Evolutionary conservation across 768 basidiomycete species (phyloP).

Genomic region (Cyclocybe aegerita): DNA sequence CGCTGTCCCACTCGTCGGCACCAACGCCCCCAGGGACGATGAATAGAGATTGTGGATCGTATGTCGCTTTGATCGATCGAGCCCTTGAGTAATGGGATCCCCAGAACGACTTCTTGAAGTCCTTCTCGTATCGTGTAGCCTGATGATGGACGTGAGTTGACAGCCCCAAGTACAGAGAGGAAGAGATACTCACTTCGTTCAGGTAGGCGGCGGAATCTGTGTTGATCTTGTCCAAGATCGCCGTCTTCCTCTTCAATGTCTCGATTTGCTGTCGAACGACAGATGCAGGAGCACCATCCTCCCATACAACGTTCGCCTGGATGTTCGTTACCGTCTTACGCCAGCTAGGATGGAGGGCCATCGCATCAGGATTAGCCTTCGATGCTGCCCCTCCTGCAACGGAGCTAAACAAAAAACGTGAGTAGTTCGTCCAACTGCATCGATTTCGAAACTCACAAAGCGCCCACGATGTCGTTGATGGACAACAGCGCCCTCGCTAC

Average conservation of each 20-base stretch:
- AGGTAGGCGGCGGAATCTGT: constrained; percentile 43
- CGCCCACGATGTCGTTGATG: constrained; percentile 13
- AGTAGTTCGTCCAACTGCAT: not conserved
- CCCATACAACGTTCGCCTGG: constrained; percentile 21
- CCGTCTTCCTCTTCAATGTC: constrained; percentile 17
- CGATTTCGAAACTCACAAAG: constrained; percentile 18
- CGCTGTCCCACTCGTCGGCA: constrained; percentile 47
- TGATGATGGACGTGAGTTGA: constrained; percentile 12
- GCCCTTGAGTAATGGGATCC: constrained; percentile 41
- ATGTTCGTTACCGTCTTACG: constrained; percentile 37
- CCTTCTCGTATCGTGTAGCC: constrained; percentile 42
- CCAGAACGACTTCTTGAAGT: constrained; percentile 45
- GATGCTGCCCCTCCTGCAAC: constrained; percentile 46
- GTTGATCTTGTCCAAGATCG: constrained; percentile 24
- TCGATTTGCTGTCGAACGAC: constrained; percentile 17
- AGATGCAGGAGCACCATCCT: constrained; percentile 23
- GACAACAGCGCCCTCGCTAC: constrained; percentile 24
- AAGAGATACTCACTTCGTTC: constrained; percentile 40
- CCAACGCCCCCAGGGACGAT: constrained; percentile 47
- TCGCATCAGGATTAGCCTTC: constrained; percentile 31
- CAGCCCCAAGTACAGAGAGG: not conserved
- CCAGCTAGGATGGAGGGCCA: constrained; percentile 49
- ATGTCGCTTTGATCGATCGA: constrained; percentile 40
- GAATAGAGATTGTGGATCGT: constrained; percentile 46
- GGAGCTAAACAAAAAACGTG: constrained; percentile 23